Evolutionary conservation across 129 eudicot genomes (phyloP).

Genomic region (Pittosporum tobira): DNA sequence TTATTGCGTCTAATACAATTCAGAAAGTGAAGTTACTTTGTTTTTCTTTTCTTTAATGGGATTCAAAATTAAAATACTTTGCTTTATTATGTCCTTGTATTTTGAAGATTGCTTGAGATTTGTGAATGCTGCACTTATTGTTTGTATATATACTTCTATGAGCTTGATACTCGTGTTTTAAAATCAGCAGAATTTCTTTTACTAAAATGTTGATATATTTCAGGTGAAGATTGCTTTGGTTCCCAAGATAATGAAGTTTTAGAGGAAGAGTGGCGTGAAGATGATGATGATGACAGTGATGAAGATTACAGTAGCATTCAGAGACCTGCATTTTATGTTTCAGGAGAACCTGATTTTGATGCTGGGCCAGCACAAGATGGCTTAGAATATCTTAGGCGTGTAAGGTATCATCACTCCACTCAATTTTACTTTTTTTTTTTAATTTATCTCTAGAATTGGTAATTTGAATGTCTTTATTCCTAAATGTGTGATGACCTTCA

Average conservation of each 20-base stretch:
- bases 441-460: too few relatives aligned
- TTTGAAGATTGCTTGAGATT: not conserved
- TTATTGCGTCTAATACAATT: too few relatives aligned
- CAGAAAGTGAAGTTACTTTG: not conserved
- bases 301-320: slow-evolving; percentile 62
- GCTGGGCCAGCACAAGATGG: slow-evolving; percentile 97
- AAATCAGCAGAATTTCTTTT: slow-evolving; percentile 4
- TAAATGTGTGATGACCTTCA: not conserved
- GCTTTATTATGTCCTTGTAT: not conserved
- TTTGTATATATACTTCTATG: not conserved
- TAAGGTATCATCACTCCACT: slow-evolving; percentile 41
- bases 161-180: not conserved
- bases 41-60: not conserved
- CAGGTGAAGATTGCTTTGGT: slow-evolving; percentile 38
- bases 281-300: slow-evolving; percentile 74
- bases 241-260: slow-evolving; percentile 19
- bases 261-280: slow-evolving; percentile 49
- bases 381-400: slow-evolving; percentile 93
- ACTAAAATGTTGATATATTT: slow-evolving; percentile 16
- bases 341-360: slow-evolving; percentile 96
- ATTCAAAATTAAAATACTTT: not conserved
- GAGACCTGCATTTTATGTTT: slow-evolving; percentile 69
- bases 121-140: not conserved
- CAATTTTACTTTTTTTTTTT: not conserved
- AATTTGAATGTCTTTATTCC: not conserved